Evolutionary conservation across 257 asterid species (phyloP).

Genomic region (Solanum acaule): DNA sequence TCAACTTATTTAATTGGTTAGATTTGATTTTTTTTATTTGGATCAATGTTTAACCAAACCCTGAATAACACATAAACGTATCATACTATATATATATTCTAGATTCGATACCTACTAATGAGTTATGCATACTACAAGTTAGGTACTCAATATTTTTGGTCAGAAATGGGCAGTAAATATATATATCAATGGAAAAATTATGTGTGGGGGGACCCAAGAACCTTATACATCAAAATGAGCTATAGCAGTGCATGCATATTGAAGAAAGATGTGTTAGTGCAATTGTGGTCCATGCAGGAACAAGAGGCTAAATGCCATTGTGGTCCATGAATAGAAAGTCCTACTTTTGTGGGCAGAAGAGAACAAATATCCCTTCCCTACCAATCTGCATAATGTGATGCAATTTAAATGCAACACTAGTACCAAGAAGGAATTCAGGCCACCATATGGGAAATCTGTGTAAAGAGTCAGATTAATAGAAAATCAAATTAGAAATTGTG

Average conservation of each 20-base stretch:
- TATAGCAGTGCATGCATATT: not conserved
- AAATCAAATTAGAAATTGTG: no score
- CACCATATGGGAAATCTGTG: not conserved
- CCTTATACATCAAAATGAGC: not conserved
- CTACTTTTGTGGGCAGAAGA: not conserved
- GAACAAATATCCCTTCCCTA: not conserved
- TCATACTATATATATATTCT: not conserved
- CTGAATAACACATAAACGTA: no score
- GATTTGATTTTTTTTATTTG: no score
- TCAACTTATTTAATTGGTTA: no score
- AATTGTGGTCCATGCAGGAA: slow-evolving; percentile 2
- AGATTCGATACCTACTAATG: not conserved
- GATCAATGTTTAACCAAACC: no score
- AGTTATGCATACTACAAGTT: not conserved
- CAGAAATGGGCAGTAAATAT: not conserved
- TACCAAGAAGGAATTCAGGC: not conserved
- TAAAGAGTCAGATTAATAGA: no score
- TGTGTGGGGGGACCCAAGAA: not conserved
- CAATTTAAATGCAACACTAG: not conserved
- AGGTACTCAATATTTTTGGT: not conserved
- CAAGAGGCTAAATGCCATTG: not conserved
- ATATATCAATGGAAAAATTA: not conserved
- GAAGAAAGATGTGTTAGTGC: not conserved
- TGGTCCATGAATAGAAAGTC: not conserved
- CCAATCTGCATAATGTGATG: not conserved